A percentile compares a stretch with the other conserved stretches of the same genome.
phyloP scores from a whole-genome alignment of 2,329 filamentous ascomycete genomes.

The Aspergillus pseudoviridinutans region DNA sequence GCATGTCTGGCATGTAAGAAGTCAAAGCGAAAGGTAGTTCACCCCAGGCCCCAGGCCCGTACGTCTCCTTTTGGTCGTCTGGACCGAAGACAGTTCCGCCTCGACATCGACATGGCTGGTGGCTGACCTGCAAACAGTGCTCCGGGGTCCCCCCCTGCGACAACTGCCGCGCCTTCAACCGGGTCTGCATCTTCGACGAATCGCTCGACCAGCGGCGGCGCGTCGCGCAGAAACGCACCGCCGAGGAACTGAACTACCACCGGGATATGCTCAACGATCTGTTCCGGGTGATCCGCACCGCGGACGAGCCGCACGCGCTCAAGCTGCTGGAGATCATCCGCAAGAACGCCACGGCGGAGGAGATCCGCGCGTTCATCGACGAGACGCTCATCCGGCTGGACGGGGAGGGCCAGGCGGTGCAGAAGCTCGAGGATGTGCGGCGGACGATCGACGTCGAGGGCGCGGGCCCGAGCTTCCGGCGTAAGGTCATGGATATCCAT shows the following conservation, averaged over 20 bases:
- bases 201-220: slow-evolving; percentile 51
- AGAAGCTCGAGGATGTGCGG: slow-evolving; percentile 27
- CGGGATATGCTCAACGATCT: slow-evolving; percentile 37
- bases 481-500: slow-evolving; percentile 41
- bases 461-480: slow-evolving; percentile 27
- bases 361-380: slow-evolving; percentile 33
- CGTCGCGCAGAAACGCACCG: slow-evolving; percentile 37
- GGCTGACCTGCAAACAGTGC: slow-evolving; percentile 22
- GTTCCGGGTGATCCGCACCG: slow-evolving; percentile 31
- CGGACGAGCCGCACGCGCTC: slow-evolving; percentile 26
- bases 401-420: slow-evolving; percentile 9
- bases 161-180: slow-evolving; percentile 34
- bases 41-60: background rate
- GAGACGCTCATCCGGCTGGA: slow-evolving; percentile 23
- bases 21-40: slow-evolving; percentile 33
- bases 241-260: slow-evolving; percentile 38
- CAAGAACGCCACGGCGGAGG: slow-evolving; percentile 30
- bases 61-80: no score
- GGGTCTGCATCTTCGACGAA: slow-evolving; percentile 54
- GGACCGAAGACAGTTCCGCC: no score
- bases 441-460: slow-evolving; percentile 28
- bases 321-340: slow-evolving; percentile 34
- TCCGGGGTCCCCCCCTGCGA: slow-evolving; percentile 36
- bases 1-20: slow-evolving; percentile 40
- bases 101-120: background rate